Conservation (phyloP, 1,284 basidiomycete species). For the Apiotrichum sp. region DNA sequence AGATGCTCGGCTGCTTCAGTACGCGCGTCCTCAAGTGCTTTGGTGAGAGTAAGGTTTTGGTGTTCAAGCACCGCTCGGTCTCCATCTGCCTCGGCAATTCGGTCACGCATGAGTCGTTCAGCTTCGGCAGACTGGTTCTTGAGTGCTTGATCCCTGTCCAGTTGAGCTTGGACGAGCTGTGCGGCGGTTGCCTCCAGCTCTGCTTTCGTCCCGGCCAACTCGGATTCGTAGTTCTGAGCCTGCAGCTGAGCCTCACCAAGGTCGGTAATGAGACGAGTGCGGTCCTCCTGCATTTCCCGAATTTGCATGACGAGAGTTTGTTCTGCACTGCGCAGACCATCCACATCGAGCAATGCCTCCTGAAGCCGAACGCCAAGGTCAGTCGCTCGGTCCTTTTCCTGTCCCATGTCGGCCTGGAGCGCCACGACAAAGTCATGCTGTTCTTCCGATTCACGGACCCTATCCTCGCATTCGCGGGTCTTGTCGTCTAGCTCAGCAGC, state of each 20-base stretch:
- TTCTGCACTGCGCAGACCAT: conserved; percentile 55
- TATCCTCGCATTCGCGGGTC: conserved; percentile 30
- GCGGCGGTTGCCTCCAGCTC: conserved; percentile 48
- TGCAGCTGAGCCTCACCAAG: conserved; percentile 67
- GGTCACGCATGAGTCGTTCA: conserved; percentile 75
- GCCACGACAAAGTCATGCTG: conserved; percentile 27
- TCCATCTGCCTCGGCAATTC: conserved; percentile 82
- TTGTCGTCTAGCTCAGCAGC: conserved; percentile 33
- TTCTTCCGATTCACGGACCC: conserved; percentile 29
- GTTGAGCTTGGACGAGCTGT: conserved; percentile 60
- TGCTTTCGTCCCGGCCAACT: conserved; percentile 52
- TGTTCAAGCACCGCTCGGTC: conserved; percentile 83
- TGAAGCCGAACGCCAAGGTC: conserved; percentile 53
- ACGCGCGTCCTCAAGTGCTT: conserved; percentile 39
- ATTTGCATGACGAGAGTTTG: conserved; percentile 51
- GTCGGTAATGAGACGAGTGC: conserved; percentile 60
- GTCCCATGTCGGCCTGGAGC: conserved; percentile 51
- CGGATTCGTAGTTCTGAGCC: conserved; percentile 64
- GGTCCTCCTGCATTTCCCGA: conserved; percentile 62
- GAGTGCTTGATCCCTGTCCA: conserved; percentile 69
- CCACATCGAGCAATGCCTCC: conserved; percentile 60
- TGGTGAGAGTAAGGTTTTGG: conserved; percentile 70
- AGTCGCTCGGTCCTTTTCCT: conserved; percentile 53
- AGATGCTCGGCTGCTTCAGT: conserved; percentile 40
- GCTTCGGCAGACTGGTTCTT: conserved; percentile 70